Evolutionary conservation across 2,329 filamentous ascomycete genomes (phyloP).

Genomic region (Fusarium sp.): DNA sequence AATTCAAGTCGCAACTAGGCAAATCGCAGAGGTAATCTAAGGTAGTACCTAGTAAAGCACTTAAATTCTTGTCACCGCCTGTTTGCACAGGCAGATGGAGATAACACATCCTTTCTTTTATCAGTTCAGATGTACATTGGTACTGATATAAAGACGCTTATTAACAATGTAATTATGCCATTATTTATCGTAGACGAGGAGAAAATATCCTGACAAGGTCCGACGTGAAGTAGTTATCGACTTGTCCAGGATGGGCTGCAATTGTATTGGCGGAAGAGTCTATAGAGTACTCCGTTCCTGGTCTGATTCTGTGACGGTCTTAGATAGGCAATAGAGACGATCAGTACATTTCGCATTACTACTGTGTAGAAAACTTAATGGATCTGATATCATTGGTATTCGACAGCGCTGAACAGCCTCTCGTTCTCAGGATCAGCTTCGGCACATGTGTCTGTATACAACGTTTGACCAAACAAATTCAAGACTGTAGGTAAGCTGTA

Average conservation of each 20-base stretch:
- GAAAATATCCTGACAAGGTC: not conserved
- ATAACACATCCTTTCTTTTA: not conserved
- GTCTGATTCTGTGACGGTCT: not conserved
- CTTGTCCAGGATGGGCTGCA: not conserved
- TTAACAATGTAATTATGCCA: not conserved
- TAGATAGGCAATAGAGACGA: not conserved
- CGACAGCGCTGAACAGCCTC: not conserved
- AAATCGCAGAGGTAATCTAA: not conserved
- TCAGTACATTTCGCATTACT: not conserved
- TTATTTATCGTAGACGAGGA: not conserved
- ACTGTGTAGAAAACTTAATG: not conserved
- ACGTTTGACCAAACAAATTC: constrained; percentile 9
- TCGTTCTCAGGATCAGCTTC: not conserved
- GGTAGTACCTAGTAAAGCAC: not conserved
- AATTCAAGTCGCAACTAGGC: not conserved
- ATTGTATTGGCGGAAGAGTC: not conserved
- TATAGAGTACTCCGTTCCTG: not conserved
- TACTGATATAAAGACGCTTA: not conserved
- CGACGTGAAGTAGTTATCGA: not conserved
- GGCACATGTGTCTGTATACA: constrained; percentile 14
- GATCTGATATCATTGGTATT: not conserved
- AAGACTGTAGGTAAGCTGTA: constrained; percentile 42
- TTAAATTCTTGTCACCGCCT: not conserved
- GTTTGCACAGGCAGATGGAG: not conserved
- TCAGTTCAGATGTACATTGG: not conserved